phyloP scores from a whole-genome alignment of 495 filamentous ascomycete species.

The Endocarpon pusillum region DNA sequence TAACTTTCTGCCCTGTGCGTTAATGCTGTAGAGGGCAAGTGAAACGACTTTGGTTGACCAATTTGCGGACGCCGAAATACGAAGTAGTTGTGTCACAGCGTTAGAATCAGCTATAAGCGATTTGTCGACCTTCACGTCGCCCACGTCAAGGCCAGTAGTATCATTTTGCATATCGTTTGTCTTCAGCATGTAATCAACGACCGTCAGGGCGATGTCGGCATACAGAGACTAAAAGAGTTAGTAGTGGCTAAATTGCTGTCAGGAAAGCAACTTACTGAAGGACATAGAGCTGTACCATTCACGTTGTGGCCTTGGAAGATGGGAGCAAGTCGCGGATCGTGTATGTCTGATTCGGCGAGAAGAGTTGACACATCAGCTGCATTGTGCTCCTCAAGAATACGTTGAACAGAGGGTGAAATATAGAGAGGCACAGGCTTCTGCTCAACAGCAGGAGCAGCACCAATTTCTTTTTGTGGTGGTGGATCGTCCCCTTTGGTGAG shows the following conservation, averaged over 20 bases:
- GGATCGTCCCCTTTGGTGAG: slow-evolving; percentile 27
- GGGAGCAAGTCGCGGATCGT: slow-evolving; percentile 19
- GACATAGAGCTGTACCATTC: slow-evolving; percentile 23
- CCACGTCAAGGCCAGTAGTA: slow-evolving; percentile 34
- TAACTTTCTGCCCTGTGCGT: slow-evolving; percentile 14
- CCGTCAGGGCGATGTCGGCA: slow-evolving; percentile 17
- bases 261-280: slow-evolving; percentile 10
- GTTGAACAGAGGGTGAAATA: slow-evolving; percentile 24
- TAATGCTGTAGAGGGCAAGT: slow-evolving; percentile 13
- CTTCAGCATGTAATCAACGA: slow-evolving; percentile 23
- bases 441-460: too few relatives aligned
- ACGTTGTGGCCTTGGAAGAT: slow-evolving; percentile 23
- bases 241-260: not conserved
- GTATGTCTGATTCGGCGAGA: slow-evolving; percentile 20
- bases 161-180: slow-evolving; percentile 30
- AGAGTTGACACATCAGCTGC: slow-evolving; percentile 19
- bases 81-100: slow-evolving; percentile 28
- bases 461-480: slow-evolving; percentile 4
- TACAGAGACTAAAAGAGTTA: slow-evolving; percentile 2
- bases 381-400: slow-evolving; percentile 20
- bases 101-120: slow-evolving; percentile 35
- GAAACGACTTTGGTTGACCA: slow-evolving; percentile 18
- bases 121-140: slow-evolving; percentile 42
- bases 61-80: slow-evolving; percentile 24
- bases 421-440: too few relatives aligned